Base-by-base conservation (phyloP, 1,284 basidiomycete genomes). In the Naganishia sp. region DNA sequence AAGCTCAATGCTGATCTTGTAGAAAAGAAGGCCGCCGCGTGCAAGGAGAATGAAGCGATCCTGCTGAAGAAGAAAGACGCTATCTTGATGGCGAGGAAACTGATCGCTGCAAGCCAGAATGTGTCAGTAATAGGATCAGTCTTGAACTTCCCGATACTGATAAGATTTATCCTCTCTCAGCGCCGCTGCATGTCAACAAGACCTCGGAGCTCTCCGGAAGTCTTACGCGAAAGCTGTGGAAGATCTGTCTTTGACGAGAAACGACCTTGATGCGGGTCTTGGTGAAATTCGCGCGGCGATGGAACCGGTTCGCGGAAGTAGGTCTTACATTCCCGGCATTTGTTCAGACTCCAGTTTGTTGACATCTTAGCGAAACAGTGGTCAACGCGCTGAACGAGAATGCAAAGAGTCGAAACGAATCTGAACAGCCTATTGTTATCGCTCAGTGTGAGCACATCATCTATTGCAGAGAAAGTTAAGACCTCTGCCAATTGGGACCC, bases 51-150 rank as follows among this genome's bases (percentile, higher is more conserved):
- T 15, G 25, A 59, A 45, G 23, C 45, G 46, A 45, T 21, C 5
- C 18, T 59, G 28, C 16, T 9, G 56, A 15, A 59, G 21, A 49
- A 61, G 21, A 61, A 61, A 15, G 48, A 50, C 4, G 59, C 59
- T 16, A 42, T 61, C 11, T 18, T 21, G n/a, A 49, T 43, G 25
- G 59, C 59, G 15, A 61, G 36, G 23, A 48, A 42, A 2, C 25
- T 61, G 36, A 48, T 61, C 7, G 16, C 13, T 5, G 39, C 16
- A 25, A 61, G 59, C 42, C 36, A 61, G 25, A 23, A 16, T 13
- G 44, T 61, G 59, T 52, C 42, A 28, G 59, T 36, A 39, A 9
- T 16, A n/a, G 10, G 36, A 3, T 60, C 36, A n/a, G 7, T n/a
- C 15, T 2, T 28, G 28, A 28, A 6, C 46, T 59, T 13, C 44